Evolutionary conservation across 345 rosid genomes (phyloP), one percentile per base, ranked within the genome.

Genomic region (Dipteronia sinensis): DNA sequence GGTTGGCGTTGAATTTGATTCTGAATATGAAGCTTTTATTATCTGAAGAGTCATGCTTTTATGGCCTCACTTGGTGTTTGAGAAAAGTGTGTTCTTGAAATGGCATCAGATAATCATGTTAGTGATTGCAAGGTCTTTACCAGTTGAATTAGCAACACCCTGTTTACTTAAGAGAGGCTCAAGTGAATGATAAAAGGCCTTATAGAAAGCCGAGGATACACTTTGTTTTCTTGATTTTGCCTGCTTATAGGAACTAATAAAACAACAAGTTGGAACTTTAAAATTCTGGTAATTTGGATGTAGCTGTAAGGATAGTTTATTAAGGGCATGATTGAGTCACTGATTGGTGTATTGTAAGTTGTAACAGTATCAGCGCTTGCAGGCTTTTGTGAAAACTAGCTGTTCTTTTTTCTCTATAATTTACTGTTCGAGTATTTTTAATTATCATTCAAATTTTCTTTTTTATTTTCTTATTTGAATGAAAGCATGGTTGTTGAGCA

Each of bases 281-380:
- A 44, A 44, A 19, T 67, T 66, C 0, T 4, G 23, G 65, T 38
- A 40, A 55, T 20, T 55, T 31, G 59, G 38, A 29, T 15, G 23
- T 55, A 13, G 19, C 49, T 31, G 15, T 42, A 40, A 19, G 6
- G 10, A 7, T 66, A 34, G 49, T 27, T 53, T 15, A 31, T 22
- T 65, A n/a, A 31, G 78, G 13, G 51, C 19, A 2, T 19, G 20
- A 20, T 25, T 11, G 10, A 11, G 27, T 34, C 0, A 65, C 19
- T 75, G 42, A 19, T 65, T 53, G 71, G 31, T 64, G 69, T 20
- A 49, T 23, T 53, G 65, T 65, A n/a, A n/a, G n/a, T n/a, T n/a
- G 78, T 29, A n/a, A n/a, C 49, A 15, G 65, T 38, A 75, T 15
- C 46, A 65, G 49, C 64, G 56, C 13, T 20, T 5, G 17, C 55